Evolutionary conservation across 345 rosid species (phyloP).

Genomic region (Boechera stricta): DNA sequence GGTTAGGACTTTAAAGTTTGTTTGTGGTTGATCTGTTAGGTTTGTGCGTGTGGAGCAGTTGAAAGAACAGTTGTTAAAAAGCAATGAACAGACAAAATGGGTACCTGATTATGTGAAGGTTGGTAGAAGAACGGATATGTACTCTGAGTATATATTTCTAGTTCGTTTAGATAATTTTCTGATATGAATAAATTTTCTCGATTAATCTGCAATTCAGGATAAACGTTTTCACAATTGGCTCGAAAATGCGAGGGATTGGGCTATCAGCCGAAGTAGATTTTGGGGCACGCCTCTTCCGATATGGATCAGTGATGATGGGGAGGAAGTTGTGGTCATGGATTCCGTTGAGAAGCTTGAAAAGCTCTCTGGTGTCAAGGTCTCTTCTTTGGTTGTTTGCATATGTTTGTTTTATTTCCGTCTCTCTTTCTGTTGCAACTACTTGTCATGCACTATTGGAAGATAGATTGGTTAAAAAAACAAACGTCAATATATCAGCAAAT

Average conservation of each 20-base stretch:
- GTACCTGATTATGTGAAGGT: slow-evolving; percentile 99
- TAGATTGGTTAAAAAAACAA: not conserved
- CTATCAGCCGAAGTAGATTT: slow-evolving; percentile 93
- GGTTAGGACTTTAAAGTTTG: slow-evolving; percentile 24
- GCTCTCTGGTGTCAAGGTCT: slow-evolving; percentile 91
- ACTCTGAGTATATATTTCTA: slow-evolving; percentile 5
- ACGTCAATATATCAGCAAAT: not conserved
- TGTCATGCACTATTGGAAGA: slow-evolving; percentile 13
- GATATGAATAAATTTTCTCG: slow-evolving; percentile 17
- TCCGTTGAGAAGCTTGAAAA: slow-evolving; percentile 85
- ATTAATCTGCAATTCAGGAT: slow-evolving; percentile 57
- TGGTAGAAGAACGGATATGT: slow-evolving; percentile 31
- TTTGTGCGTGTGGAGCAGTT: slow-evolving; percentile 87
- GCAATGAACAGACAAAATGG: slow-evolving; percentile 89
- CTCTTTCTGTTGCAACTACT: slow-evolving; percentile 19
- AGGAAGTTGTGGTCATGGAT: slow-evolving; percentile 78
- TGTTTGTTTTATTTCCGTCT: slow-evolving; percentile 7
- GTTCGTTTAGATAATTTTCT: slow-evolving; percentile 20
- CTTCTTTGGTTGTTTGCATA: slow-evolving; percentile 8
- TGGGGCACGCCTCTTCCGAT: slow-evolving; percentile 99
- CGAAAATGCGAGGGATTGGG: slow-evolving; percentile 99
- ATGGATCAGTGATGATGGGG: slow-evolving; percentile 90
- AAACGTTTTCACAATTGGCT: slow-evolving; percentile 99
- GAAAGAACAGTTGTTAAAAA: slow-evolving; percentile 81
- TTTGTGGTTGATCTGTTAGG: slow-evolving; percentile 52